Evolutionary conservation across 352 stramenopile species (phyloP).

Genomic region (Pythium folliculosum): DNA sequence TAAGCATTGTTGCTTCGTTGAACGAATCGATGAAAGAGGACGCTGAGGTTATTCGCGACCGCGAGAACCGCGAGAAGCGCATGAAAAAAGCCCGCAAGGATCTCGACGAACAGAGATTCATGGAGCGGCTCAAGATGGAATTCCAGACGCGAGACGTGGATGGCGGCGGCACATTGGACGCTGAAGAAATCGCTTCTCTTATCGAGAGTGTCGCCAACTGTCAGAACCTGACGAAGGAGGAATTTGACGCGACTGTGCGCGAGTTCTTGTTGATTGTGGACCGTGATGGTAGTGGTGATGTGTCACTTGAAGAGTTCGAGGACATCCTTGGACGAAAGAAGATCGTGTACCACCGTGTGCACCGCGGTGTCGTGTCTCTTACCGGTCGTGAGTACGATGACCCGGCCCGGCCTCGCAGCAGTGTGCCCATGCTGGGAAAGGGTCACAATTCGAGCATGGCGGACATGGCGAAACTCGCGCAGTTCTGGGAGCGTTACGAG

Average conservation of each 20-base stretch:
- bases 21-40: constrained; percentile 77
- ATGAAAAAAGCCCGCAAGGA: constrained; percentile 50
- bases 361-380: constrained; percentile 60
- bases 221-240: constrained; percentile 67
- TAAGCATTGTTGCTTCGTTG: constrained; percentile 68
- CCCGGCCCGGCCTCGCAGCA: constrained; percentile 56
- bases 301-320: constrained; percentile 86
- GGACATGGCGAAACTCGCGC: constrained; percentile 55
- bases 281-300: constrained; percentile 75
- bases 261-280: constrained; percentile 84
- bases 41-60: constrained; percentile 54
- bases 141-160: constrained; percentile 77
- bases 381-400: constrained; percentile 82
- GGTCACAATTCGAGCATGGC: constrained; percentile 41
- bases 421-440: constrained; percentile 59
- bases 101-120: constrained; percentile 68
- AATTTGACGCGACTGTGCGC: constrained; percentile 74
- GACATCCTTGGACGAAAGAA: constrained; percentile 66
- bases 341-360: constrained; percentile 65
- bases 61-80: constrained; percentile 45
- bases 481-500: constrained; percentile 79
- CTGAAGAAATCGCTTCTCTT: constrained; percentile 62
- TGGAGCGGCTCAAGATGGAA: constrained; percentile 70
- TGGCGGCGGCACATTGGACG: constrained; percentile 71
- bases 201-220: constrained; percentile 71